Evolutionary conservation across 108 stramenopile genomes (phyloP).

Genomic region (Nannochloropsis salina): DNA sequence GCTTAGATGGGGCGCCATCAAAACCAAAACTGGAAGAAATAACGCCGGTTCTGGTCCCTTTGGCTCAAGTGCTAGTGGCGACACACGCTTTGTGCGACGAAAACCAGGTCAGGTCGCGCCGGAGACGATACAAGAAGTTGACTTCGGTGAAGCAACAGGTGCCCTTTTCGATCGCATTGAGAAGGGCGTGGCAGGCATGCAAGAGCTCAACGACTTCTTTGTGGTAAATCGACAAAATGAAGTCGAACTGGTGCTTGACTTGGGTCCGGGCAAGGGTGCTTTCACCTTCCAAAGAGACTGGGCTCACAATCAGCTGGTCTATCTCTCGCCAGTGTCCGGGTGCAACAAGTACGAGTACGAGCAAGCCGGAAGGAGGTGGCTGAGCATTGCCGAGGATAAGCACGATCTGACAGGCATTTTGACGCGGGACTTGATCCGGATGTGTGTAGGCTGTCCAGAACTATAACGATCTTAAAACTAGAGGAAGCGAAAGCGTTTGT

Average conservation of each 20-base stretch:
- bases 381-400: background rate
- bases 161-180: background rate
- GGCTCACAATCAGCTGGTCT: background rate
- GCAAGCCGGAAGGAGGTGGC: background rate
- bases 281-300: background rate
- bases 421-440: slow-evolving; percentile 17
- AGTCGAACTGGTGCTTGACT: background rate
- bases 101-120: background rate
- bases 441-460: background rate
- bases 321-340: background rate
- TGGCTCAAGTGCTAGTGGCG: background rate
- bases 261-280: background rate
- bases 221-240: background rate
- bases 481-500: background rate
- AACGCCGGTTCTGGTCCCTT: background rate
- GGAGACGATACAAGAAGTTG: background rate
- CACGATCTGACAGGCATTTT: background rate
- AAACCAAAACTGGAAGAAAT: background rate
- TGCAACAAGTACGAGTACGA: slow-evolving; percentile 8
- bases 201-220: background rate
- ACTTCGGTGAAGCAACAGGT: background rate
- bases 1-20: background rate
- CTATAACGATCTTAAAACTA: background rate
- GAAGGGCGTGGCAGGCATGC: background rate
- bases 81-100: background rate